A percentile compares a stretch with the other conserved stretches of the same genome.
Evolutionary conservation across 345 rosid genomes (phyloP).

Genomic region (Luvunga scandens): DNA sequence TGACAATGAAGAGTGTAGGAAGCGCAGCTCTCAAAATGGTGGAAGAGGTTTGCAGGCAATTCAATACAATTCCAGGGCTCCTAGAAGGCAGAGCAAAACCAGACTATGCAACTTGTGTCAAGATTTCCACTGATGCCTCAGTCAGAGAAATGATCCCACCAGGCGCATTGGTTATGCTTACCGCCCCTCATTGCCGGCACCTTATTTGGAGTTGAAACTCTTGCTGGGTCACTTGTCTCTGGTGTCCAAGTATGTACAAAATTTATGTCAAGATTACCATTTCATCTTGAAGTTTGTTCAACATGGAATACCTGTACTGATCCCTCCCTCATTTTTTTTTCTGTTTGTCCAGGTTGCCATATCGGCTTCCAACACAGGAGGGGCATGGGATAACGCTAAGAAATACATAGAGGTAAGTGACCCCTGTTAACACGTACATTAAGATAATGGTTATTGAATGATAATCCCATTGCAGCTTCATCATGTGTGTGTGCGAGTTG

Average conservation of each 20-base stretch:
- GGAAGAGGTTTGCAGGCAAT: conserved; percentile 71
- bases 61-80: conserved; percentile 68
- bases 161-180: conserved; percentile 66
- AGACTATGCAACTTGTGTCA: conserved; percentile 67
- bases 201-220: conserved; percentile 66
- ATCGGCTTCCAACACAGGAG: conserved; percentile 75
- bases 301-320: too few species aligned
- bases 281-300: background rate
- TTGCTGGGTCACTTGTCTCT: conserved; percentile 63
- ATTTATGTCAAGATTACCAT: background rate
- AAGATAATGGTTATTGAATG: too few species aligned
- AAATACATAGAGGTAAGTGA: conserved; percentile 62
- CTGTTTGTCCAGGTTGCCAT: conserved; percentile 46
- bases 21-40: conserved; percentile 75
- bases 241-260: conserved; percentile 50
- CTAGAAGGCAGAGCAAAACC: conserved; percentile 67
- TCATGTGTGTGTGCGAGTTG: too few species aligned
- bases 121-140: conserved; percentile 70
- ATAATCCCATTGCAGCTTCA: too few species aligned
- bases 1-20: conserved; percentile 83
- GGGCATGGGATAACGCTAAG: conserved; percentile 76
- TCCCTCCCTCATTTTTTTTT: background rate
- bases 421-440: too few species aligned
- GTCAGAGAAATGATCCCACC: conserved; percentile 72
- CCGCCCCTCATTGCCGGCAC: conserved; percentile 65